Percentiles rank a stretch among this genome's conserved stretches.
phyloP scores from a whole-genome alignment of 2,329 filamentous ascomycete genomes.

The Mollisia scopiformis region DNA sequence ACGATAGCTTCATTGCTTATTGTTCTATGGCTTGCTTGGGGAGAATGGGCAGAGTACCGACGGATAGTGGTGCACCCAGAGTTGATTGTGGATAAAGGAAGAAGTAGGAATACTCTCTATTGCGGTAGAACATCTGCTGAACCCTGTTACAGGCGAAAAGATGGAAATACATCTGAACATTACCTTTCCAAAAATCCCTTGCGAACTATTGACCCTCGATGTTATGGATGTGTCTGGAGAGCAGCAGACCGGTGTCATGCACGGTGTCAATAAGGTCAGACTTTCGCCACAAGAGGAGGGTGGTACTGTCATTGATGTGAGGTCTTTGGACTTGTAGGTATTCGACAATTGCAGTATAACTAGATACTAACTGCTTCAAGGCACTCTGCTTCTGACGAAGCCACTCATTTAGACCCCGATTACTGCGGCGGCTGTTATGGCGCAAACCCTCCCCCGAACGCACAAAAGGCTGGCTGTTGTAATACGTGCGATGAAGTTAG shows the following conservation, averaged over 20 bases:
- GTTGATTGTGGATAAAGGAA: conserved; percentile 92
- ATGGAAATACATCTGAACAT: conserved; percentile 99
- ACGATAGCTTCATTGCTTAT: conserved; percentile 89
- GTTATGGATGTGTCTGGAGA: conserved; percentile 99
- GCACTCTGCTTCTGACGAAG: conserved; percentile 68
- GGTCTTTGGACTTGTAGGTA: conserved; percentile 67
- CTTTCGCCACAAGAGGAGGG: conserved; percentile 74
- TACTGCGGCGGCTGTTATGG: conserved; percentile 97
- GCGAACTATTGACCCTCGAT: conserved; percentile 93
- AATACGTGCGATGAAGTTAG: conserved; percentile 97
- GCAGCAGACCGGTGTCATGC: conserved; percentile 90
- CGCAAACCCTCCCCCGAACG: conserved; percentile 71
- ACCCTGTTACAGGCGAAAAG: conserved; percentile 71
- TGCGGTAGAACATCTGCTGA: background rate
- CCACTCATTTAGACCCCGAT: conserved; percentile 80
- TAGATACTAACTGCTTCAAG: conserved; percentile 42
- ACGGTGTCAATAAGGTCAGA: conserved; percentile 90
- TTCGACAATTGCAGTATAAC: background rate
- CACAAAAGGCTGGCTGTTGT: conserved; percentile 85
- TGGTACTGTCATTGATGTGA: conserved; percentile 73
- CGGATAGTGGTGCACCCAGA: conserved; percentile 86
- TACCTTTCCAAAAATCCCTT: conserved; percentile 90
- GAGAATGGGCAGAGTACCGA: conserved; percentile 95
- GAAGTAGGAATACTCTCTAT: conserved; percentile 63
- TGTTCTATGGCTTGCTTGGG: conserved; percentile 86